Conservation (phyloP, 2,329 filamentous ascomycete genomes). For the Epichloe typhina region DNA sequence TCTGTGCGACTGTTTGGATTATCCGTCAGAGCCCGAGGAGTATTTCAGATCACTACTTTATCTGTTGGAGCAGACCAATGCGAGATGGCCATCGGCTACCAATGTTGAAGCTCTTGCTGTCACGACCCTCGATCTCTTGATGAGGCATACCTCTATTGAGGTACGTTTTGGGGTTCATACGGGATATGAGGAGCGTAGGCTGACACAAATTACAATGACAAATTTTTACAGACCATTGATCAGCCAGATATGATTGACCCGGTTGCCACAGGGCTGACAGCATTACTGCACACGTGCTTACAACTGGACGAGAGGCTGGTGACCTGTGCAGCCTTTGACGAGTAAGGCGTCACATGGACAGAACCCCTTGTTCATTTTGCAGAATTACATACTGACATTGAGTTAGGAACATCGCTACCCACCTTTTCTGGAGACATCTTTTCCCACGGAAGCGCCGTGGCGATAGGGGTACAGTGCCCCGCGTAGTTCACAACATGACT, state of each 20-base stretch:
- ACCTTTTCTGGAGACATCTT: slow-evolving; percentile 51
- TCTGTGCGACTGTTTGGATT: slow-evolving; percentile 18
- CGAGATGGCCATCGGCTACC: slow-evolving; percentile 14
- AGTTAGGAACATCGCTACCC: slow-evolving; percentile 17
- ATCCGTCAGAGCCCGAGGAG: slow-evolving; percentile 29
- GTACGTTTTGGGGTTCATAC: slow-evolving; percentile 13
- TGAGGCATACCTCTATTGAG: slow-evolving; percentile 28
- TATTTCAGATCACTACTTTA: slow-evolving; percentile 26
- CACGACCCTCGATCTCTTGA: slow-evolving; percentile 19
- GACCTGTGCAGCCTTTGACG: slow-evolving; percentile 13
- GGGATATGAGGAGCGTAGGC: background rate
- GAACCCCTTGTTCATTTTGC: background rate
- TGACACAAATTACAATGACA: background rate
- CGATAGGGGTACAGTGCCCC: slow-evolving; percentile 17
- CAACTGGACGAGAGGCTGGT: slow-evolving; percentile 15
- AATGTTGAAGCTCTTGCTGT: slow-evolving; percentile 18
- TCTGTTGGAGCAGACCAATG: background rate
- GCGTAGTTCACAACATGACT: slow-evolving; percentile 34
- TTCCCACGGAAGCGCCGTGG: slow-evolving; percentile 34
- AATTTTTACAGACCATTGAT: slow-evolving; percentile 13
- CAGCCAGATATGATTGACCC: slow-evolving; percentile 15
- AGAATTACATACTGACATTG: slow-evolving; percentile 4
- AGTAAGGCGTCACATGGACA: slow-evolving; percentile 9
- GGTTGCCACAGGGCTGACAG: slow-evolving; percentile 17
- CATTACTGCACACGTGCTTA: slow-evolving; percentile 19